Conservation (phyloP, 1,284 basidiomycete genomes). For the Vanrija sp. region DNA sequence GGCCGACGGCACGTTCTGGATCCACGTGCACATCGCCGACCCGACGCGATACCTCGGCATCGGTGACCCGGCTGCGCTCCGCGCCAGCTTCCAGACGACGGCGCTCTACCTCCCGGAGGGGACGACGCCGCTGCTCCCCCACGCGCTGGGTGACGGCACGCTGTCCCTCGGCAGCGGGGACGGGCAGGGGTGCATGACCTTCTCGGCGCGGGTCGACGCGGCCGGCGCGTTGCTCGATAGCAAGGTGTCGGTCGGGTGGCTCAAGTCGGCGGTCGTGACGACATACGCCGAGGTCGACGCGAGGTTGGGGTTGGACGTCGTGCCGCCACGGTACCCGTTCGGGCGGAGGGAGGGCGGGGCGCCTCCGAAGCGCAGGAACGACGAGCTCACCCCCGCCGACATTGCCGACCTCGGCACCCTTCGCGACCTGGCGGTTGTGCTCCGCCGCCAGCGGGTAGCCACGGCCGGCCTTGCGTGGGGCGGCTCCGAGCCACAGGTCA, state of each 20-base stretch:
- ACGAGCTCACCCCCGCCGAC: conserved; percentile 14
- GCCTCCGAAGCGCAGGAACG: background rate
- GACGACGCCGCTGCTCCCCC: conserved; percentile 67
- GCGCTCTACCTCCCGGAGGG: conserved; percentile 65
- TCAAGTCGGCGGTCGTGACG: conserved; percentile 64
- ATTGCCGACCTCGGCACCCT: conserved; percentile 51
- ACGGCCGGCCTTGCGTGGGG: conserved; percentile 33
- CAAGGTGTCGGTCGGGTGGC: conserved; percentile 64
- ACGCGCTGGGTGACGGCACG: conserved; percentile 48
- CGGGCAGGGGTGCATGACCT: conserved; percentile 63
- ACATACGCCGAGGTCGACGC: conserved; percentile 69
- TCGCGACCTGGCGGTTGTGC: conserved; percentile 36
- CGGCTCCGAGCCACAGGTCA: background rate
- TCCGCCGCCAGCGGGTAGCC: conserved; percentile 29
- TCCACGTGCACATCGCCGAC: conserved; percentile 92
- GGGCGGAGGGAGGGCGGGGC: conserved; percentile 8
- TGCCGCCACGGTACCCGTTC: conserved; percentile 25
- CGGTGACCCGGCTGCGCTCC: conserved; percentile 58
- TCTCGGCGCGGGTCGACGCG: conserved; percentile 68
- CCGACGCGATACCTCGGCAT: conserved; percentile 77
- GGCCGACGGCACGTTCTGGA: conserved; percentile 63
- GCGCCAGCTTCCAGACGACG: conserved; percentile 56
- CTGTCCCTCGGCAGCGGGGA: conserved; percentile 58
- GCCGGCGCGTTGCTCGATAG: conserved; percentile 67
- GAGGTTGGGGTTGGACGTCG: conserved; percentile 50